Evolutionary conservation across 1,139 yeast species (phyloP).

Genomic region (Debaryomyces subglobosus): DNA sequence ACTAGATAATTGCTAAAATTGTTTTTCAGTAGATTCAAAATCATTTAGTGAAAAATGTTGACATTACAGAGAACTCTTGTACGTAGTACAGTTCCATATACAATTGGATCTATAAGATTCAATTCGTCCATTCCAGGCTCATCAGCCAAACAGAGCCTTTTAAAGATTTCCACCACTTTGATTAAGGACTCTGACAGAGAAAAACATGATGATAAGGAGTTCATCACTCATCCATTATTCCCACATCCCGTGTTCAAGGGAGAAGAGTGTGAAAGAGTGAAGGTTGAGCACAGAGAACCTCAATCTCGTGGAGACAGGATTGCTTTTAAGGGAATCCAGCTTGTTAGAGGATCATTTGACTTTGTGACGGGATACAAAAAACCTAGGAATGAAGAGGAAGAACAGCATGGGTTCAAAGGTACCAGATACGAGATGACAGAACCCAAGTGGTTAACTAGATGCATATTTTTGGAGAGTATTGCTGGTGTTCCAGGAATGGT

Average conservation of each 20-base stretch:
- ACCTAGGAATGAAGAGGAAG: constrained; percentile 38
- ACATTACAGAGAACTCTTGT: not conserved
- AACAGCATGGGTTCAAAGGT: constrained; percentile 42
- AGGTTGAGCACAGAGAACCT: constrained; percentile 58
- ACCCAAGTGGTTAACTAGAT: constrained; percentile 67
- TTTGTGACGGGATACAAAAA: constrained; percentile 67
- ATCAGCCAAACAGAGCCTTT: constrained; percentile 6
- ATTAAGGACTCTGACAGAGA: constrained; percentile 25
- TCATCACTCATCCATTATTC: constrained; percentile 52
- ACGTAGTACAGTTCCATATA: constrained; percentile 1
- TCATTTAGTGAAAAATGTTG: not conserved
- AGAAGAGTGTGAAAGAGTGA: constrained; percentile 50
- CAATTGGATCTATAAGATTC: constrained; percentile 1
- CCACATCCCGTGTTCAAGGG: constrained; percentile 56
- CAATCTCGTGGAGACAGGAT: constrained; percentile 50
- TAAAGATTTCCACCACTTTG: constrained; percentile 36
- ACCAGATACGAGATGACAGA: constrained; percentile 61
- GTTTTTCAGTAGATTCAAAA: not conserved
- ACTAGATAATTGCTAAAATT: not conserved
- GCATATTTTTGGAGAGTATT: constrained; percentile 68
- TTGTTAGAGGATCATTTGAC: constrained; percentile 58
- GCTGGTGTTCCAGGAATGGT: constrained; percentile 85
- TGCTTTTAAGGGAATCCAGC: constrained; percentile 50
- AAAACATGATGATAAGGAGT: constrained; percentile 31
- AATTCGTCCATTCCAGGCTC: constrained; percentile 1